Base-by-base conservation (phyloP, 169 alveolate genomes). In the Eimeria maxima region DNA sequence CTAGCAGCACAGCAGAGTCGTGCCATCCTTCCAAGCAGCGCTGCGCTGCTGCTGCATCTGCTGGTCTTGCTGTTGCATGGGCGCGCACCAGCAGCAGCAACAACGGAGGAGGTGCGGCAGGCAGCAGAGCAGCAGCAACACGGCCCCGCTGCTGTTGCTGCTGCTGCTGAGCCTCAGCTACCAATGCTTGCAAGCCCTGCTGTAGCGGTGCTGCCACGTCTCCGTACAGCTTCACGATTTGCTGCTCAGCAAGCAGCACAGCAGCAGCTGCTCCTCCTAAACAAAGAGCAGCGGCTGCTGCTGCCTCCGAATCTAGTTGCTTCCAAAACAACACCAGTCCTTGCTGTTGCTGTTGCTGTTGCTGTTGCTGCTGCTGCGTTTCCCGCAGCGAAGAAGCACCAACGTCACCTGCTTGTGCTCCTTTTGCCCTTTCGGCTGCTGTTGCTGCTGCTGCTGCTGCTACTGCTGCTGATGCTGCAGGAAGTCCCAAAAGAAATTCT, bases 1-100 rank as follows among this genome's bases (percentile, higher is more conserved):
- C 86, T 8, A 89, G 29, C 69, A 89, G 73, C 29, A 89, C 76
- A 24, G 76, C 50, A 27, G 95, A 42, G 20, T 67, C 27, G 87
- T 89, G 95, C 95, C 95, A 89, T 42, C 78, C 74, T 18, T 73
- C 76, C 27, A 89, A 83, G 53, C 95, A 89, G 57, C 78, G 86
- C 47, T 73, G 63, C 45, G 78, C 95, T 22, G 95, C 95, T 27
- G 95, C 60, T 44, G 76, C 95, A 53, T 53, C 60, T 53, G 60
- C 60, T 53, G 60, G 20, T 53, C 60, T 7, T 53, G 60, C 60
- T 7, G 63, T 47, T 33, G 78, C 76, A 44, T 63, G 95, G 50
- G 95, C 87, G 5, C 78, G 95, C 7, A 57, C 45, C n/a, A 89
- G 86, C 67, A 89, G 87, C 53, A 69, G 95, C 63, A 89, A 33